Percentiles rank a stretch among this genome's conserved stretches.
Evolutionary conservation across 805 yeast species (phyloP).

Genomic region (Suhomyces sp.): DNA sequence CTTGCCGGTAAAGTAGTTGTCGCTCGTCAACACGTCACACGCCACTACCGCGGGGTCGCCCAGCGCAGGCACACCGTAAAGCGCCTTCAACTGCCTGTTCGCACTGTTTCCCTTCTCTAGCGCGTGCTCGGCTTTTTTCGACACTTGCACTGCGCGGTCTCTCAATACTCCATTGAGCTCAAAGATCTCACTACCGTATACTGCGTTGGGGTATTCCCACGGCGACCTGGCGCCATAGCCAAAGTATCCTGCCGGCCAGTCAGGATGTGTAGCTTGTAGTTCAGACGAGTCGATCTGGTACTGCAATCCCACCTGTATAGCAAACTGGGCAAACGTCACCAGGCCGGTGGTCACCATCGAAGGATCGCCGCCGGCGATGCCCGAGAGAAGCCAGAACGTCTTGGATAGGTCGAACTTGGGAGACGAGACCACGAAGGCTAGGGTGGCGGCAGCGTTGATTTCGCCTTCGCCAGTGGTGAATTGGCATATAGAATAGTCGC

Average conservation of each 20-base stretch:
- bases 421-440: slow-evolving; percentile 50
- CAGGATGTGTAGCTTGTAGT: slow-evolving; percentile 23
- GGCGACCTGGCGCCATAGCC: slow-evolving; percentile 52
- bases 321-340: slow-evolving; percentile 57
- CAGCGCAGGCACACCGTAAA: slow-evolving; percentile 42
- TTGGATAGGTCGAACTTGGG: slow-evolving; percentile 55
- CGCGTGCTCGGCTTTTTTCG: not conserved
- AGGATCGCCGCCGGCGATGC: slow-evolving; percentile 67
- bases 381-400: slow-evolving; percentile 61
- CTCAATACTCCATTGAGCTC: slow-evolving; percentile 58
- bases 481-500: slow-evolving; percentile 53
- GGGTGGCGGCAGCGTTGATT: slow-evolving; percentile 60
- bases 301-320: slow-evolving; percentile 59
- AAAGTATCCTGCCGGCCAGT: slow-evolving; percentile 63
- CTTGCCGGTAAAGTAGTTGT: slow-evolving; percentile 57
- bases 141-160: slow-evolving; percentile 54
- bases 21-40: slow-evolving; percentile 62
- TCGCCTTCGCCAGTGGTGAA: slow-evolving; percentile 70
- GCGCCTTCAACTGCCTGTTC: not conserved
- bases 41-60: slow-evolving; percentile 44
- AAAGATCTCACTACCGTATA: slow-evolving; percentile 64
- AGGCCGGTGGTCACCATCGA: slow-evolving; percentile 53
- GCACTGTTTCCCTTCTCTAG: not conserved
- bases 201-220: slow-evolving; percentile 47
- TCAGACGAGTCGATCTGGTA: slow-evolving; percentile 52